Conservation (phyloP, 2,329 filamentous ascomycete genomes). For the Penicillium sp. region DNA sequence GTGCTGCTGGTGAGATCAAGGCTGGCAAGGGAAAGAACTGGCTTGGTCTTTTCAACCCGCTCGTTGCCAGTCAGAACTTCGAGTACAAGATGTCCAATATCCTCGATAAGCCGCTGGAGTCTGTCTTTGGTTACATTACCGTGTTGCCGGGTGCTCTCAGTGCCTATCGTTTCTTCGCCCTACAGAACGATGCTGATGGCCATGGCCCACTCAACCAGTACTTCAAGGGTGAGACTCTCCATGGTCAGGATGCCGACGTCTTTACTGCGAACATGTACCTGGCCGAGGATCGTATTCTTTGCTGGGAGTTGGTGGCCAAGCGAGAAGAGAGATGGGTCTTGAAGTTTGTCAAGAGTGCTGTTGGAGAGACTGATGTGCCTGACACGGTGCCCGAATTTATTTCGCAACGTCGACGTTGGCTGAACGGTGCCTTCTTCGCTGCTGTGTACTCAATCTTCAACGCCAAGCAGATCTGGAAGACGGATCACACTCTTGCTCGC, state of each 20-base stretch:
- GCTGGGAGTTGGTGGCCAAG: conserved; percentile 96
- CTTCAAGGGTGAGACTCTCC: conserved; percentile 97
- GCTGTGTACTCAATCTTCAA: conserved; percentile 96
- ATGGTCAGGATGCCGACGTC: conserved; percentile 92
- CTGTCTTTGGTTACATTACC: conserved; percentile 96
- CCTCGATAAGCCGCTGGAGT: conserved; percentile 92
- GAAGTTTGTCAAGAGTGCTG: conserved; percentile 95
- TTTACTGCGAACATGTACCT: conserved; percentile 99
- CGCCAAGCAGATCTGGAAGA: conserved; percentile 86
- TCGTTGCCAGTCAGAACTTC: conserved; percentile 96
- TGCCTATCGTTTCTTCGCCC: conserved; percentile 89
- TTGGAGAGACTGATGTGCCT: conserved; percentile 95
- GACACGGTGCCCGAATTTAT: conserved; percentile 95
- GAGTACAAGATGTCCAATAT: conserved; percentile 99
- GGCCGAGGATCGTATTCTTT: conserved; percentile 96
- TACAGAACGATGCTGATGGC: conserved; percentile 94
- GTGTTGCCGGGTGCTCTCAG: conserved; percentile 91
- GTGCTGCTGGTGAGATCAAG: conserved; percentile 95
- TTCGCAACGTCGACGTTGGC: conserved; percentile 90
- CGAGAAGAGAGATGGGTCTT: conserved; percentile 91
- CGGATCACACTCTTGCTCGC: conserved; percentile 81
- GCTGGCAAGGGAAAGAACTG: conserved; percentile 88
- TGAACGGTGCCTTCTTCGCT: conserved; percentile 98
- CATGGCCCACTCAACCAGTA: conserved; percentile 95
- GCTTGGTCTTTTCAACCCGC: conserved; percentile 78